Base-by-base conservation (phyloP, 2,329 filamentous ascomycete genomes). In the Stachybotrys echinatus region DNA sequence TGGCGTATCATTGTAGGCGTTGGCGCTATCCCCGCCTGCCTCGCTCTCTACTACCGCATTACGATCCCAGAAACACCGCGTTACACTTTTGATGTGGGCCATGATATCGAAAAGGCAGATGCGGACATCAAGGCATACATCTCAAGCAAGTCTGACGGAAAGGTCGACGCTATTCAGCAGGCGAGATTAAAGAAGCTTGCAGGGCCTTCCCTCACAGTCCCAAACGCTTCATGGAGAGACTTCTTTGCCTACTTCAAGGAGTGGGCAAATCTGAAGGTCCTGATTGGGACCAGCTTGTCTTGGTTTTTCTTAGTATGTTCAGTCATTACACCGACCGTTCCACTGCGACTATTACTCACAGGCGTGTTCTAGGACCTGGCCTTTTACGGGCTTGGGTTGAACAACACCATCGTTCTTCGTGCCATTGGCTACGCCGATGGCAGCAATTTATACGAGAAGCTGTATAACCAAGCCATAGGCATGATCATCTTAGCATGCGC, bases 41-140 rank as follows among this genome's bases (percentile, higher is more conserved):
- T 91, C 51, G 89, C 88, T 12, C 75, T 94, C n/a, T 92, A 92
- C 69, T 94, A 89, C 70, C 86, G 89, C 54, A 79, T 94, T 48
- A 92, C 88, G 20, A 92, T 94, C 51, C 89, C 89, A 8, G 89
- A 94, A 70, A 92, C 89, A 4, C 88, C 88, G 37, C 81, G 88
- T 37, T 92, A 92, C 66, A 92, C 88, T 1, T 90, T 92, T 58
- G 89, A 94, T 64, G 82, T 94, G 2, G 78, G 83, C 23, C 84
- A 83, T 51, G 88, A 94, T 60, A 76, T 89, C 23, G 80, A 88
- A 65, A 88, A 89, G 69, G 89, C 82, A 23, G 83, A 85, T 51
- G 83, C 82, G 12, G 89, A 92, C 58, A 83, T 88, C 57, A 81
- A 83, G 58, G 77, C 78, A 7, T 82, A 81, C 48, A 70, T 81